These are phyloP conservation scores for Lactifluus echinatus DNA, from an alignment of 768 basidiomycete species.

Conservation along the genomic window DNA sequence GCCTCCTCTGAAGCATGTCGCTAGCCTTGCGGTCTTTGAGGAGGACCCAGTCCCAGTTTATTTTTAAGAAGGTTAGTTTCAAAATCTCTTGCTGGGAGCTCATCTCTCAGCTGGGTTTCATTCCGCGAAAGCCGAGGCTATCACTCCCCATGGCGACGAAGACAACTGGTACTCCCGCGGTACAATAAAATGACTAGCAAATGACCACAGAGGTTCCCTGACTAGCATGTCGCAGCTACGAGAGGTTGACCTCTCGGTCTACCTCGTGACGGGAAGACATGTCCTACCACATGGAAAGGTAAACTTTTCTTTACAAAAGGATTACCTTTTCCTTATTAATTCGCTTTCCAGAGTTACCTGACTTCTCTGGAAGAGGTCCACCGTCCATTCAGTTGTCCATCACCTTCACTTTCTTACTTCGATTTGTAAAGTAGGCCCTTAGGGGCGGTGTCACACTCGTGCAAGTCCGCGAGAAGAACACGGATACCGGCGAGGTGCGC, in stretches of 20 bases:
- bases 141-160: not conserved
- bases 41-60: not conserved
- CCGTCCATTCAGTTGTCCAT: not conserved
- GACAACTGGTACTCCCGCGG: not conserved
- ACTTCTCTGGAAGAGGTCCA: constrained; percentile 15
- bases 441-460: constrained; percentile 85
- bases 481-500: constrained; percentile 71
- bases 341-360: constrained; percentile 2
- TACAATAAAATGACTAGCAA: not conserved
- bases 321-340: not conserved
- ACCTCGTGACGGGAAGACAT: constrained; percentile 79
- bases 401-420: not conserved
- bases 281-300: constrained; percentile 74
- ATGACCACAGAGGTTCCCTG: not conserved
- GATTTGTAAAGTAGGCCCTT: constrained; percentile 45
- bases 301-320: constrained; percentile 13
- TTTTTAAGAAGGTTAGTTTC: not conserved
- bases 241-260: constrained; percentile 60
- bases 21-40: not conserved
- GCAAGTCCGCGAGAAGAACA: constrained; percentile 80
- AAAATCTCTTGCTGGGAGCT: not conserved
- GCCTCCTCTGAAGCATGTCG: not conserved
- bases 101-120: not conserved
- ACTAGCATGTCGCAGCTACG: not conserved
- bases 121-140: not conserved